phyloP scores from a whole-genome alignment of 139 green algal genomes.

The Chlorella sorokiniana region DNA sequence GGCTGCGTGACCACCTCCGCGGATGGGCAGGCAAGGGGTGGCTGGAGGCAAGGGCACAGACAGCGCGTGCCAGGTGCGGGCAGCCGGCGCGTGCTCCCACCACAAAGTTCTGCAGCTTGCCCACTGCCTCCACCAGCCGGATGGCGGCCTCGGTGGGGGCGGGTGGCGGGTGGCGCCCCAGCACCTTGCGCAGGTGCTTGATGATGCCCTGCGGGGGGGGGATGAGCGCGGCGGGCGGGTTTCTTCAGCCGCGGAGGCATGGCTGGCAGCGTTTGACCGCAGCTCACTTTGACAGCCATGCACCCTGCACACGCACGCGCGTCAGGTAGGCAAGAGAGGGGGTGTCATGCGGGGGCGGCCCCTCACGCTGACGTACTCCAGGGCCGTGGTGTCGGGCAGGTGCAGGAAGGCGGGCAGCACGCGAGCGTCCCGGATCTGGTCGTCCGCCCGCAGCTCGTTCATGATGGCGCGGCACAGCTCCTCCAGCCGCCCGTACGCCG shows the following conservation, averaged over 20 bases:
- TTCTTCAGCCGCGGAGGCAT: too few species aligned
- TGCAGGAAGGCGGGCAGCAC: slow-evolving; percentile 47
- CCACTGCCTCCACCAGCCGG: slow-evolving; percentile 55
- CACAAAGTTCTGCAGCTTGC: slow-evolving; percentile 50
- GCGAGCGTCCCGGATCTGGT: slow-evolving; percentile 45
- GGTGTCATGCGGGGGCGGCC: background rate
- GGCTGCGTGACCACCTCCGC: background rate
- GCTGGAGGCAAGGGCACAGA: background rate
- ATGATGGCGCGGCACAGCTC: slow-evolving; percentile 54
- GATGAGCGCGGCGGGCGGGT: too few species aligned
- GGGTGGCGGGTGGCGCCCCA: slow-evolving; percentile 49
- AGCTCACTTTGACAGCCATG: too few species aligned
- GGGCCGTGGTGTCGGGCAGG: slow-evolving; percentile 52
- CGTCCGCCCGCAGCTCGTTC: slow-evolving; percentile 55
- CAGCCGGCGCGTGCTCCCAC: background rate
- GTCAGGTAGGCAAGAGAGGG: too few species aligned
- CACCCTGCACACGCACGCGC: too few species aligned
- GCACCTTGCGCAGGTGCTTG: slow-evolving; percentile 38
- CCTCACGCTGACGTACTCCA: slow-evolving; percentile 54
- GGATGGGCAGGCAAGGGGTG: background rate
- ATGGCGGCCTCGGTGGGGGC: slow-evolving; percentile 52
- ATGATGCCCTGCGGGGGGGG: slow-evolving; percentile 36
- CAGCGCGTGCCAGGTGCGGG: background rate
- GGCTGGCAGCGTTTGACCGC: too few species aligned
- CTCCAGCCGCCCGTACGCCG: slow-evolving; percentile 43